phyloP scores from a whole-genome alignment of 164 flowering plant genomes.

The Vitis rupestris region DNA sequence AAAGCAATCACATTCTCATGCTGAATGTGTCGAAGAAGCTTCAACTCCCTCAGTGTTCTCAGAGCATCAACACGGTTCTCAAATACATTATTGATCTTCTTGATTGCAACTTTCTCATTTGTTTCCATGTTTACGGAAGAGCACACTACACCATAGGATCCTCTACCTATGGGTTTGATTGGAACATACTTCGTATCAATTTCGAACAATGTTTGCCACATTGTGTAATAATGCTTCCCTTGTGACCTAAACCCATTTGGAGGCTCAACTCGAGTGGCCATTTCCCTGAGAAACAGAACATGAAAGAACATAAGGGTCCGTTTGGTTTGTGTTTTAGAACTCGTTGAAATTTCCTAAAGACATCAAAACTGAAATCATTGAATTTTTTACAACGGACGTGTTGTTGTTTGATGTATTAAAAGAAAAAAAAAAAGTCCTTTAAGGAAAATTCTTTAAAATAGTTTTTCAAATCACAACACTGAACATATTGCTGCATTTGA shows the following conservation, averaged over 20 bases:
- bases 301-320: neutral
- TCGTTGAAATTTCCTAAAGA: too few species aligned
- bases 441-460: too few species aligned
- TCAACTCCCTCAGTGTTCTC: constrained; percentile 49
- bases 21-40: constrained; percentile 31
- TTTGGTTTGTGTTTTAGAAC: too few species aligned
- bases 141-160: constrained; percentile 50
- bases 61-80: constrained; percentile 40
- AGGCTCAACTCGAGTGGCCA: constrained; percentile 40
- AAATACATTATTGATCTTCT: constrained; percentile 45
- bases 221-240: constrained; percentile 43
- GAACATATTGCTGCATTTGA: too few species aligned
- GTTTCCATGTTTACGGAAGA: constrained; percentile 45
- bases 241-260: constrained; percentile 25
- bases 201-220: constrained; percentile 45
- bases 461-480: too few species aligned
- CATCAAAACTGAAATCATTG: too few species aligned
- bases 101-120: constrained; percentile 48
- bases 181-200: constrained; percentile 43
- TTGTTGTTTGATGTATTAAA: too few species aligned
- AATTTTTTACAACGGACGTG: too few species aligned
- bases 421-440: too few species aligned
- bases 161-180: constrained; percentile 39
- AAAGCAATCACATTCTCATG: constrained; percentile 54
- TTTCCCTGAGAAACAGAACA: constrained; percentile 6